Evolutionary conservation across 1,139 yeast species (phyloP).

Genomic region (Fermentozyma sake): DNA sequence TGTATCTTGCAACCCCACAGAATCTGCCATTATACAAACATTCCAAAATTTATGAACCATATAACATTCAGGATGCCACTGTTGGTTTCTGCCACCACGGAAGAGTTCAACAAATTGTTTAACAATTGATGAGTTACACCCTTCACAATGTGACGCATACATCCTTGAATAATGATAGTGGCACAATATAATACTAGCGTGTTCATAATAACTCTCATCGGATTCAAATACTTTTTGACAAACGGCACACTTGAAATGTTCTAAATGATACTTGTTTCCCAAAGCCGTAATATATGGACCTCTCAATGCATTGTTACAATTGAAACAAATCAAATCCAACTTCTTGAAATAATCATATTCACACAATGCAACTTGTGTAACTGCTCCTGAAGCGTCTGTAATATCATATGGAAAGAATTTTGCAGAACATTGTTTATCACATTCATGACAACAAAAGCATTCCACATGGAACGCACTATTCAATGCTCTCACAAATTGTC

Average conservation of each 20-base stretch:
- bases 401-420: slow-evolving; percentile 63
- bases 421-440: slow-evolving; percentile 70
- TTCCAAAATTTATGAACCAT: slow-evolving; percentile 98
- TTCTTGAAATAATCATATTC: slow-evolving; percentile 90
- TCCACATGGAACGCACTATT: slow-evolving; percentile 77
- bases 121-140: slow-evolving; percentile 85
- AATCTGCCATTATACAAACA: slow-evolving; percentile 66
- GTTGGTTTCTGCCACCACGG: slow-evolving; percentile 90
- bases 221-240: slow-evolving; percentile 87
- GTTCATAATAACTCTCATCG: slow-evolving; percentile 91
- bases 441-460: slow-evolving; percentile 82
- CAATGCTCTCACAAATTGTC: slow-evolving; percentile 84
- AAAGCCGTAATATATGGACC: slow-evolving; percentile 95
- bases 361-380: slow-evolving; percentile 69
- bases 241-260: slow-evolving; percentile 88
- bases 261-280: slow-evolving; percentile 89
- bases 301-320: slow-evolving; percentile 79
- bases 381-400: slow-evolving; percentile 24
- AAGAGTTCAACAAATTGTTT: slow-evolving; percentile 92
- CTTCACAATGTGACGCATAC: slow-evolving; percentile 88
- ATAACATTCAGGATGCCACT: slow-evolving; percentile 99
- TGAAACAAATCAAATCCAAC: slow-evolving; percentile 75
- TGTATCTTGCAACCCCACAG: slow-evolving; percentile 50
- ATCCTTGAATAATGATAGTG: slow-evolving; percentile 84
- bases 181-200: slow-evolving; percentile 77